These are phyloP conservation scores for Plasmodium berghei DNA, from an alignment of 169 alveolate genomes.

Conservation along the genomic window DNA sequence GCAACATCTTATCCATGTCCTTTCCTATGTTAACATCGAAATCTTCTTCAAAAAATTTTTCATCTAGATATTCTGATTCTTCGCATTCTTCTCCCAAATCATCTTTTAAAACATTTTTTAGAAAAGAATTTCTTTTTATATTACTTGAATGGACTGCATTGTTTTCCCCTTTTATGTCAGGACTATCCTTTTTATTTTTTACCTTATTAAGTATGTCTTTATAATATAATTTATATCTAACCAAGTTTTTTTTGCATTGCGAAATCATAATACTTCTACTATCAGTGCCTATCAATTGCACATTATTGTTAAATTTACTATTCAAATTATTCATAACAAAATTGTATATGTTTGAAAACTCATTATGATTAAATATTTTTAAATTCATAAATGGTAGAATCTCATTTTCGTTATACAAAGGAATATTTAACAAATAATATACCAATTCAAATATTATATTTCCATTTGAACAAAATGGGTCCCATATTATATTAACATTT, in stretches of 20 bases:
- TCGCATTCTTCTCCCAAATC: background rate
- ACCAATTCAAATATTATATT: slow-evolving; percentile 50
- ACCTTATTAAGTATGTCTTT: slow-evolving; percentile 12
- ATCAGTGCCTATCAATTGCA: slow-evolving; percentile 54
- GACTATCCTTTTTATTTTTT: background rate
- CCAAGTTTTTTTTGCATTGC: slow-evolving; percentile 56
- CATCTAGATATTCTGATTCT: background rate
- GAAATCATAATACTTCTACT: slow-evolving; percentile 63
- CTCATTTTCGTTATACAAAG: slow-evolving; percentile 45
- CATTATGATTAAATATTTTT: slow-evolving; percentile 47
- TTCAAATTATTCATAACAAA: slow-evolving; percentile 1
- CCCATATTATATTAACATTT: slow-evolving; percentile 55
- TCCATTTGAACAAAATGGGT: slow-evolving; percentile 67
- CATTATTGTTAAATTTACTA: slow-evolving; percentile 8
- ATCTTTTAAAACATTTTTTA: background rate
- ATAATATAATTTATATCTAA: slow-evolving; percentile 39
- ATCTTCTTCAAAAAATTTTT: background rate
- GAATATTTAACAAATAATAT: slow-evolving; percentile 28
- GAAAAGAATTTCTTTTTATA: background rate
- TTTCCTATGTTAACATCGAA: background rate
- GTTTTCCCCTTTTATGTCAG: background rate
- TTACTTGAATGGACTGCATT: background rate
- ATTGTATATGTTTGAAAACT: slow-evolving; percentile 26
- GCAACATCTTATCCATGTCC: background rate
- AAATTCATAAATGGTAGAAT: slow-evolving; percentile 72